phyloP scores from a whole-genome alignment of 2,329 filamentous ascomycete species.

The Sarocladium kiliense region DNA sequence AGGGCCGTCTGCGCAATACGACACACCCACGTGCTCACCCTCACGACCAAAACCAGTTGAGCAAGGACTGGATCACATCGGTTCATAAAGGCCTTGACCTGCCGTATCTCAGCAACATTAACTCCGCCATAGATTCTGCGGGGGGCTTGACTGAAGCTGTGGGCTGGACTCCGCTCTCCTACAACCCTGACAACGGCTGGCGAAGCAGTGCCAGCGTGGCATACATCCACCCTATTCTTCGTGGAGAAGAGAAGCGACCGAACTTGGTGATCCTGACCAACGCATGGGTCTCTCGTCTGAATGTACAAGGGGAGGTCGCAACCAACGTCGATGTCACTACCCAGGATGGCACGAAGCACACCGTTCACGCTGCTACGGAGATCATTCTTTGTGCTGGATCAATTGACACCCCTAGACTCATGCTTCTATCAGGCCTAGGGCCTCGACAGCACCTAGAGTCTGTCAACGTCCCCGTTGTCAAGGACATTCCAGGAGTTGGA shows the following conservation, averaged over 20 bases:
- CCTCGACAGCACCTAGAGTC: slow-evolving; percentile 30
- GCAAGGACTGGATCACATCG: slow-evolving; percentile 73
- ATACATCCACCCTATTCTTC: slow-evolving; percentile 77
- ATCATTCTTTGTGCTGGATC: slow-evolving; percentile 41
- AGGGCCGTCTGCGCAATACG: slow-evolving; percentile 71
- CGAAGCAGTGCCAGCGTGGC: slow-evolving; percentile 73
- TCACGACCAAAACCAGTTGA: slow-evolving; percentile 74
- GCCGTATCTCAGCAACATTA: slow-evolving; percentile 73
- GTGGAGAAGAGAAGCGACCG: slow-evolving; percentile 65
- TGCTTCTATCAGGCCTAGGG: slow-evolving; percentile 42
- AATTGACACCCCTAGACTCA: slow-evolving; percentile 45
- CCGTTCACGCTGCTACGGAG: slow-evolving; percentile 40
- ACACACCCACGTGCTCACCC: slow-evolving; percentile 66
- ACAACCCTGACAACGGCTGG: slow-evolving; percentile 73
- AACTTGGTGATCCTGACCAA: slow-evolving; percentile 76
- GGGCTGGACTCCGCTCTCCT: slow-evolving; percentile 65
- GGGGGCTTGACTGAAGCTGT: slow-evolving; percentile 66
- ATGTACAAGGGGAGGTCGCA: slow-evolving; percentile 57
- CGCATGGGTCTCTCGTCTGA: slow-evolving; percentile 72
- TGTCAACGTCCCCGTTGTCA: slow-evolving; percentile 32
- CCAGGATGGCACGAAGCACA: background rate
- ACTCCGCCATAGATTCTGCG: slow-evolving; percentile 64
- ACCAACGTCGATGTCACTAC: slow-evolving; percentile 44
- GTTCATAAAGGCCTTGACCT: slow-evolving; percentile 70
- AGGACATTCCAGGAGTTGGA: slow-evolving; percentile 51